Base-by-base conservation (phyloP, 202 grass and related monocot genomes). In the Carex arenaria region DNA sequence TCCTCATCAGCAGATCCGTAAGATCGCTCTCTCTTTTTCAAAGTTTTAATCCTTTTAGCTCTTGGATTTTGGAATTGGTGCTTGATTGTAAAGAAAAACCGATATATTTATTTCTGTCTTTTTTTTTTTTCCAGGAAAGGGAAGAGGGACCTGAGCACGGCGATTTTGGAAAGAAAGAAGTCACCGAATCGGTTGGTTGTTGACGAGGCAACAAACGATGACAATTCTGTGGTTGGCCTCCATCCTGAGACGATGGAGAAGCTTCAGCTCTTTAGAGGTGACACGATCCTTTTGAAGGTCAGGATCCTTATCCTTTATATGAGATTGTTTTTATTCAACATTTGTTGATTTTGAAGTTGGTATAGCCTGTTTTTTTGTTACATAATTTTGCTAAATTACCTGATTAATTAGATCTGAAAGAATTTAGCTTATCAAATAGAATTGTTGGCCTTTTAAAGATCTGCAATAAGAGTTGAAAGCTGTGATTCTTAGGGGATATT, bases 241-340 rank as follows among this genome's bases (percentile, higher is more conserved):
- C 68, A 89, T 61, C 87, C 87, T 12, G 79, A 89, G 32, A 89
- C 87, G 45, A 85, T 89, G 87, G 83, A 89, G 30, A 89, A 85
- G 87, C 83, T 89, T 30, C 79, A 85, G 83, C 83, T 89, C 36
- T 89, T 89, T 61, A 80, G 87, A 11, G 87, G 87, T 19, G 87
- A 89, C 31, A 85, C 83, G 22, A 82, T 89, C 78, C 83, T 89
- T 18, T 61, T 84, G 5, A 83, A 88, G 81, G 86, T 84, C 1
- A 61, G 19, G 23, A 45, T 30, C 72, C 12, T 71, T 61, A 14
- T 80, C 18, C 65, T 81, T 5, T 18, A 23, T 38, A n/a, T 68
- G 47, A 28, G 40, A 43, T 64, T 79, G 34, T 19, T 80, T 69
- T 15, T 61, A 10, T 79, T n/a, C 60, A 23, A 19, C 51, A 38